Percentiles rank a stretch among this genome's conserved stretches.
Conservation (phyloP, 108 stramenopile species). For the Cyclotella sp. region DNA sequence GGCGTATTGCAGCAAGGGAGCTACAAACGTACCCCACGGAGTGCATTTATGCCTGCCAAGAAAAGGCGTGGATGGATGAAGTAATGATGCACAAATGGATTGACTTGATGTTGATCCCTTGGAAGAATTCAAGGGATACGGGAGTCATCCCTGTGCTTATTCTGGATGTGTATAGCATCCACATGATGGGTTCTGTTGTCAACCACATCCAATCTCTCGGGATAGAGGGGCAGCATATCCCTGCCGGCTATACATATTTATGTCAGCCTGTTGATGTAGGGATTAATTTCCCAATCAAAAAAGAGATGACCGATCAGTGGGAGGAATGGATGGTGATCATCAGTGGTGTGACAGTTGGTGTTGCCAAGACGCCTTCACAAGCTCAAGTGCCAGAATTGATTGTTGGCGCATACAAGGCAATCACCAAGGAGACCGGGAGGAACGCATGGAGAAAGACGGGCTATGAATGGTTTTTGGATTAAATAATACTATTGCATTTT, state of each 20-base stretch:
- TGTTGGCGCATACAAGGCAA: neutral
- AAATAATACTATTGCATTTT: too few relatives aligned
- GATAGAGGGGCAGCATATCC: neutral
- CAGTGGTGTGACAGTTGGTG: neutral
- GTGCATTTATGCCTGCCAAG: neutral
- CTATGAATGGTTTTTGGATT: neutral
- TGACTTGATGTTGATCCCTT: too few relatives aligned
- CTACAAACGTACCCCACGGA: neutral
- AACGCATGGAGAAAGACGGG: slow-evolving; percentile 1
- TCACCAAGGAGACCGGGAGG: neutral
- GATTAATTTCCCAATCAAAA: too few relatives aligned
- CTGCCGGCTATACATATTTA: too few relatives aligned
- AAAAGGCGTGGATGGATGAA: too few relatives aligned
- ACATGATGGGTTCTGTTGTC: too few relatives aligned
- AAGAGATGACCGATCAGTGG: too few relatives aligned
- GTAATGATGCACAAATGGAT: too few relatives aligned
- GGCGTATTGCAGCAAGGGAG: neutral
- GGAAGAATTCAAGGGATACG: too few relatives aligned
- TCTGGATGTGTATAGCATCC: neutral
- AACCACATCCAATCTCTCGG: too few relatives aligned
- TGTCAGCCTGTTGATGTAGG: too few relatives aligned
- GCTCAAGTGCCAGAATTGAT: neutral
- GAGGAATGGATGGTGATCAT: neutral
- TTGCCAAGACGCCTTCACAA: neutral
- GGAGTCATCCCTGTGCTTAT: neutral